A percentile compares a stretch with the other conserved stretches of the same genome.
Conservation (phyloP, 2,329 filamentous ascomycete species). For the Pseudogymnoascus sp. region DNA sequence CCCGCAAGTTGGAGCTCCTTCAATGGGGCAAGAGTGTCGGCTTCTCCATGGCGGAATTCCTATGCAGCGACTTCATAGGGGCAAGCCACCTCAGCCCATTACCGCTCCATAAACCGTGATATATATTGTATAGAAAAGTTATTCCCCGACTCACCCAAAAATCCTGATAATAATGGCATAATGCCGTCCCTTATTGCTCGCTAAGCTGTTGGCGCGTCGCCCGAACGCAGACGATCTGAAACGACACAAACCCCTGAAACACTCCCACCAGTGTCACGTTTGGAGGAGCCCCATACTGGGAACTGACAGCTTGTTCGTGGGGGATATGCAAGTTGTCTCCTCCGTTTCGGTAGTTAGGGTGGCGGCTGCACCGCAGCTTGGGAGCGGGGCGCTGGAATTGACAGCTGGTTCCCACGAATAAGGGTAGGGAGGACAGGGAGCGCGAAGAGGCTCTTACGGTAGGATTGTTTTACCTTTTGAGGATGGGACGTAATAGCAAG, state of each 20-base stretch:
- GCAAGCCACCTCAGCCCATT: not conserved
- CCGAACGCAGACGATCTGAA: constrained; percentile 1
- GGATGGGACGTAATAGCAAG: not conserved
- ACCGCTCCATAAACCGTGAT: not conserved
- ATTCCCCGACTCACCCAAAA: not conserved
- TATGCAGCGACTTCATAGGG: not conserved
- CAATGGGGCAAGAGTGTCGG: not conserved
- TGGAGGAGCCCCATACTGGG: not conserved
- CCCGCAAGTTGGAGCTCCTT: not conserved
- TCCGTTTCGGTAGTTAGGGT: not conserved
- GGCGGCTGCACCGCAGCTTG: not conserved
- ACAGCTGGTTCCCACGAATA: constrained; percentile 2
- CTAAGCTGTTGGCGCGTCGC: not conserved
- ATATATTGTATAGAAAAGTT: not conserved
- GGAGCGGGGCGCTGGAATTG: not conserved
- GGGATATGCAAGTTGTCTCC: not conserved
- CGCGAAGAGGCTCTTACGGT: constrained; percentile 1
- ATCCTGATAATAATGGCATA: not conserved
- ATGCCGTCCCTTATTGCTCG: not conserved
- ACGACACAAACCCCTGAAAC: constrained; percentile 3
- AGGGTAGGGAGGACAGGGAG: not conserved
- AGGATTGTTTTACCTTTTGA: not conserved
- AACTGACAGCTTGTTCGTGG: not conserved
- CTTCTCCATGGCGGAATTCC: not conserved
- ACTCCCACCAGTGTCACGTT: not conserved